A percentile compares a stretch with the other conserved stretches of the same genome.
Evolutionary conservation across 2,329 filamentous ascomycete species (phyloP).

Genomic region (Fusarium caatingaense): DNA sequence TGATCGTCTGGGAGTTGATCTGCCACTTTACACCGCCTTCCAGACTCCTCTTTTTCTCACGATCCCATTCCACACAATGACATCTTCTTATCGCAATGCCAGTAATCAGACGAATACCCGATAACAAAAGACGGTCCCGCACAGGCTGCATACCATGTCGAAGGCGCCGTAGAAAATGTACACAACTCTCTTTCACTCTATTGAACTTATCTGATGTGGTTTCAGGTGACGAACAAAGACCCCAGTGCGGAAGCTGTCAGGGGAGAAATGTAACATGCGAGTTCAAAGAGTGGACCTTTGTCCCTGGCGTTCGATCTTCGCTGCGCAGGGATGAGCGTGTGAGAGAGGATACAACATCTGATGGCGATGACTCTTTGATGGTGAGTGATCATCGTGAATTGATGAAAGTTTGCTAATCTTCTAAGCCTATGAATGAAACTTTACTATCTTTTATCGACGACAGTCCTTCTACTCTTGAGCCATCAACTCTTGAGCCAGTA

Average conservation of each 20-base stretch:
- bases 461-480: slow-evolving; percentile 1
- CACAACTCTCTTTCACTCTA: too few species aligned
- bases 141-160: slow-evolving; percentile 32
- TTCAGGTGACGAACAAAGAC: slow-evolving; percentile 30
- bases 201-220: not conserved
- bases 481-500: not conserved
- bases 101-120: slow-evolving; percentile 30
- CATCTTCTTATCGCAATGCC: slow-evolving; percentile 21
- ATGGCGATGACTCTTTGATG: slow-evolving; percentile 2
- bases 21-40: slow-evolving; percentile 4
- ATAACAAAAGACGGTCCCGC: slow-evolving; percentile 28
- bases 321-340: not conserved
- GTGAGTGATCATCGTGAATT: not conserved
- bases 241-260: slow-evolving; percentile 29
- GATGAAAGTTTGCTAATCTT: not conserved
- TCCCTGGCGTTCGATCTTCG: slow-evolving; percentile 16
- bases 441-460: slow-evolving; percentile 11
- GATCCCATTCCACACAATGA: slow-evolving; percentile 1
- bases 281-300: slow-evolving; percentile 36
- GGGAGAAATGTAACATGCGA: slow-evolving; percentile 29
- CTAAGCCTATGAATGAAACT: slow-evolving; percentile 11
- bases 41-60: slow-evolving; percentile 20
- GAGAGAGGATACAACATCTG: not conserved
- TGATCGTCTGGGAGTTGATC: not conserved
- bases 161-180: slow-evolving; percentile 29